Evolutionary conservation across 768 basidiomycete species (phyloP).

Genomic region (Gymnopilus dilepis): DNA sequence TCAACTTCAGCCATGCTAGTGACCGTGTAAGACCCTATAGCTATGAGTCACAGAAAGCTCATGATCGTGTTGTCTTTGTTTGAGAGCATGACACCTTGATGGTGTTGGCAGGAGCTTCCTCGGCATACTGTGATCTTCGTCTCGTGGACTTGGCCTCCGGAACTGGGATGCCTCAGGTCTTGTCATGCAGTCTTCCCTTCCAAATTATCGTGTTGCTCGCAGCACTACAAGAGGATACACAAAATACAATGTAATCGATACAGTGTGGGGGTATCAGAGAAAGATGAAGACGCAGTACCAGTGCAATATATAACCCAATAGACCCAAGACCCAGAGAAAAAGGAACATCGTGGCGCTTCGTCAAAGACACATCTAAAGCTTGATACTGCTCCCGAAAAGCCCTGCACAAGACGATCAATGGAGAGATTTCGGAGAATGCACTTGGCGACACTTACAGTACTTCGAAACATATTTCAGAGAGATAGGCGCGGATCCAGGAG

Average conservation of each 20-base stretch:
- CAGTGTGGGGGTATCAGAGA: too few species aligned
- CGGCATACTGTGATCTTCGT: too few species aligned
- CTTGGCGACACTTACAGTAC: slow-evolving; percentile 48
- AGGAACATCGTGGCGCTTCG: neutral
- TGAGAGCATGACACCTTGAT: too few species aligned
- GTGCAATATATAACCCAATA: slow-evolving; percentile 1
- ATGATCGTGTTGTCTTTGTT: too few species aligned
- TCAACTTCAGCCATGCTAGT: too few species aligned
- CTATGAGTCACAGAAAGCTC: too few species aligned
- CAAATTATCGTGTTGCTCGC: slow-evolving; percentile 17
- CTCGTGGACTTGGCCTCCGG: too few species aligned
- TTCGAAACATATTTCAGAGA: slow-evolving; percentile 55
- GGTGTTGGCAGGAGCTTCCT: too few species aligned
- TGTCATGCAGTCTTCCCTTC: neutral
- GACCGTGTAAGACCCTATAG: too few species aligned
- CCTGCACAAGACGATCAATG: slow-evolving; percentile 16
- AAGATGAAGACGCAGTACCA: neutral
- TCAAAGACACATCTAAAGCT: slow-evolving; percentile 7
- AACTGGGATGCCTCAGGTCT: too few species aligned
- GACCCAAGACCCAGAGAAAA: neutral
- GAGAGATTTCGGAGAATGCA: neutral
- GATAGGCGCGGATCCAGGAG: slow-evolving; percentile 44
- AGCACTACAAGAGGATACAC: slow-evolving; percentile 13
- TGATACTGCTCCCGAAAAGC: slow-evolving; percentile 26
- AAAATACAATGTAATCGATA: slow-evolving; percentile 4